Evolutionary conservation across 148 eudicot species (phyloP), one percentile per base, ranked within the genome.

Genomic region (Amaranthus palmeri): DNA sequence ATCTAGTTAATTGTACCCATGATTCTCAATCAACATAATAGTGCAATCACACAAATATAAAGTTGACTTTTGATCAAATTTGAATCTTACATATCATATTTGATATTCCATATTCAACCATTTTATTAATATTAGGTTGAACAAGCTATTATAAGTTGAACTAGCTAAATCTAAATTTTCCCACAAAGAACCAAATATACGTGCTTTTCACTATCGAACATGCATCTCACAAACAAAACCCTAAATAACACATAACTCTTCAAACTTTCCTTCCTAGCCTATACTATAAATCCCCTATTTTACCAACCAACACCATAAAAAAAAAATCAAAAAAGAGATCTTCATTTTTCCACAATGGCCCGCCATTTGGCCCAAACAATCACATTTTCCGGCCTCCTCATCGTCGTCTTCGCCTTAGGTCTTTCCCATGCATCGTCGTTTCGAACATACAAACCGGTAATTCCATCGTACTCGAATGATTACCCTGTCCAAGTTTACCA

Each of bases 131-230:
- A 40, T 40, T 9, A 60, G 12, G 2, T 60, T 41, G 44, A 40
- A 25, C 36, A 25, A 25, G 36, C 36, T 25, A 25, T 25, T 0
- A 25, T 25, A 25, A 25, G 36, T 25, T 25, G 36, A 25, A 25
- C 36, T 25, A 25, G 36, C 36, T 25, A 25, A 25, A 25, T 25
- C 36, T 25, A 3, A 0, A 6, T 0, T 4, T 10, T 60, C 41
- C 43, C 43, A 56, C 8, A 14, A 7, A 6, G 0, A 15, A 8
- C 8, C 14, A 62, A 25, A 25, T 25, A 25, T 25, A 9, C 7
- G 54, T 65, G 69, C 54, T 18, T 54, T 65, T 7, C 42, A 65
- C 25, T 18, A 65, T 65, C 69, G 69, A 65, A 65, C 69, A 48
- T 65, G 69, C 54, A 48, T 10, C 13, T 10, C 69, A 65, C 69